These are phyloP conservation scores for Moricandia moricandioides DNA, from an alignment of 345 rosid genomes.

Conservation along the genomic window DNA sequence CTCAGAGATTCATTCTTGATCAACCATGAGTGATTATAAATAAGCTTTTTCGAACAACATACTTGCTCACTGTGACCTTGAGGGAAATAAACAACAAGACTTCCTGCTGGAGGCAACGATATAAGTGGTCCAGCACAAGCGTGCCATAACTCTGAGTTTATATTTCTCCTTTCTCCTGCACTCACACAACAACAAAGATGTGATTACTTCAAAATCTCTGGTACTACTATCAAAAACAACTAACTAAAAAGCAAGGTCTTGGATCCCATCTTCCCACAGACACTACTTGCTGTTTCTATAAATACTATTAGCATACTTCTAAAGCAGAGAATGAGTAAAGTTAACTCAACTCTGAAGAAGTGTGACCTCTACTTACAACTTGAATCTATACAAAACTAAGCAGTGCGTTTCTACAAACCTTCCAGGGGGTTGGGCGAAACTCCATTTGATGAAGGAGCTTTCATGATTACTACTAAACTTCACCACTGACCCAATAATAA, in stretches of 20 bases:
- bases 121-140: constrained; percentile 96
- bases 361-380: constrained; percentile 15
- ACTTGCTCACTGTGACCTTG: constrained; percentile 98
- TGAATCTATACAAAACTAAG: constrained; percentile 13
- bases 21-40: not conserved
- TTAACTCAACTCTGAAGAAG: constrained; percentile 1
- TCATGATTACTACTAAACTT: constrained; percentile 51
- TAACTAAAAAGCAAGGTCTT: not conserved
- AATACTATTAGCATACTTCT: constrained; percentile 16
- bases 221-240: constrained; percentile 20
- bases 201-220: constrained; percentile 8
- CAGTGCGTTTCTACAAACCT: constrained; percentile 47
- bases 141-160: constrained; percentile 92
- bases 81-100: constrained; percentile 87
- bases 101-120: constrained; percentile 77
- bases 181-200: constrained; percentile 21
- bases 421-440: constrained; percentile 58
- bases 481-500: not conserved
- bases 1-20: constrained; percentile 5
- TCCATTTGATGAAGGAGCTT: constrained; percentile 81
- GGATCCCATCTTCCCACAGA: not conserved
- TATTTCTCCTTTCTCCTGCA: constrained; percentile 72
- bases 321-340: not conserved
- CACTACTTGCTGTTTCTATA: not conserved
- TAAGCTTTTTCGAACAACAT: constrained; percentile 13